Base-by-base conservation (phyloP, 169 alveolate species). In the Plasmodium fragile region DNA sequence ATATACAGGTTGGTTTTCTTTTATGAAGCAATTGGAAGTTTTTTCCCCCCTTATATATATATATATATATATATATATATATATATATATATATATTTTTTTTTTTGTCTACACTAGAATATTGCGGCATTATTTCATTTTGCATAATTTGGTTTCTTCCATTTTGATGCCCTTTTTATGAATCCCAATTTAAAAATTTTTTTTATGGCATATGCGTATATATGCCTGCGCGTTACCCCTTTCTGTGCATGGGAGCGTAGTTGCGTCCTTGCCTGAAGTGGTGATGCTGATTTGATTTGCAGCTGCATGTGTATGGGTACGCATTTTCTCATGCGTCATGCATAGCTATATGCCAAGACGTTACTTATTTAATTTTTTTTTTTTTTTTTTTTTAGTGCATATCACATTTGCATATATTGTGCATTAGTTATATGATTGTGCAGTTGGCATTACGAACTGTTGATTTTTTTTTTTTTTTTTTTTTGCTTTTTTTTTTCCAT, bases 81-180 rank as follows among this genome's bases (percentile, higher is more conserved):
- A 28, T 82, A 36, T 16, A n/a, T 52, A 13, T 41, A 7, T 34
- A 28, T 82, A 36, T 16, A n/a, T 72, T 71, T 73, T 55, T 82
- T 82, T 82, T 59, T 59, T 53, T 82, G 92, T 59, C 70, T 30
- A 82, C 10, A 36, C 36, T 6, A 22, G 39, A 43, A 82, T 59
- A 59, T 55, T 82, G 71, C 43, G 30, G 4, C 59, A 82, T 25
- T 28, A 77, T 25, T 39, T 39, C 59, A 77, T 16, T 49, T 77
- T 77, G 52, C 59, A 36, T n/a, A 25, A 77, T 77, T 77, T 39
- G 34, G 52, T 39, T 77, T 11, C 59, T 77, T 39, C 30, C 41
- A n/a, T 77, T 39, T 18, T 39, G 59, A 18, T 18, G 18, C 52
- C 41, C 4, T 75, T 75, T 36, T 77, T 10, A 75, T 75, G 49